Base-by-base conservation (phyloP, 2,329 filamentous ascomycete species). In the Gnomoniopsis sp. region DNA sequence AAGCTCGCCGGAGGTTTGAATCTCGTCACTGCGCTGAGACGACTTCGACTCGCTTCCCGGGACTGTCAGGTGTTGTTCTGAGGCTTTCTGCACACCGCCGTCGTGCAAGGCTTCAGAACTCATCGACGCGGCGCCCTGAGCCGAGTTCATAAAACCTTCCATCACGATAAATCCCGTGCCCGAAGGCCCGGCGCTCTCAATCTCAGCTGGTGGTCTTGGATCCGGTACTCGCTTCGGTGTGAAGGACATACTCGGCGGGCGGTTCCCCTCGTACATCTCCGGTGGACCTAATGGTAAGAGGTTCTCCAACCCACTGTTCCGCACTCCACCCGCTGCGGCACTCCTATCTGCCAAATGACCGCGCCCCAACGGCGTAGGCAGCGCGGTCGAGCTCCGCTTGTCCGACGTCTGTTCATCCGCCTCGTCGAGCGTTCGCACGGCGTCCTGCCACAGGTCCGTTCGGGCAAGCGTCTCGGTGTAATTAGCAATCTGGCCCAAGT, bases 401-500 rank as follows among this genome's bases (percentile, higher is more conserved):
- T 55, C 44, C 10, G 19, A 36, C 41, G 41, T 19, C 49, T 51
- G 46, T 22, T 49, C 48, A 15, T 49, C 22, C 15, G 47, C 26
- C 21, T n/a, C 55, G 47, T 59, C 55, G 12, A 61, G 50, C 17
- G 53, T 47, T 49, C 33, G 53, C 7, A 61, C 52, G 33, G 59
- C 59, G 15, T 59, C 53, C 34, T 59, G 56, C 59, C 59, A 59
- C 19, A 44, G 33, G 30, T 61, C 53, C 10, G 55, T 58, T 41
- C 30, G 34, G 36, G 47, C 36, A 17, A 62, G 53, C 19, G 41
- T 43, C 53, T 62, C 43, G 4, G 57, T 43, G 19, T 57, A 62
- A 11, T 49, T 38, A n/a, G 59, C 53, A 3, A 62, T 62, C 22
- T 62, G 57, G 30, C 60, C 60, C 19, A 62, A 53, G 21, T 62